Percentiles rank a stretch among this genome's conserved stretches.
These are phyloP conservation scores for Rhodotorula sp. DNA, from an alignment of 1,284 basidiomycete species.

Conservation along the genomic window DNA sequence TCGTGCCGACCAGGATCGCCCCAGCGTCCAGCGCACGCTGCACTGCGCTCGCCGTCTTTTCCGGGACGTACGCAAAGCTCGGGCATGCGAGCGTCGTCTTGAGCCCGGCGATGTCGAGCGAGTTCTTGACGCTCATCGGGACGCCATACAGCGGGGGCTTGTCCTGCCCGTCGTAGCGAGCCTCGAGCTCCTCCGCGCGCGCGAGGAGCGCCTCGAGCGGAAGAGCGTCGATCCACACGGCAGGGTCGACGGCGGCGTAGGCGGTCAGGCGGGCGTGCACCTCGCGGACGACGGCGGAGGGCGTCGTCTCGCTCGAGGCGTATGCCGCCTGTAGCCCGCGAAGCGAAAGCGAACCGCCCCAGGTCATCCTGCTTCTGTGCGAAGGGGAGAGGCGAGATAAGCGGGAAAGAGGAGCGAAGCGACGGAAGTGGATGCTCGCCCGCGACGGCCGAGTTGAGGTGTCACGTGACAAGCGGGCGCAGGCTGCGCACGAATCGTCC, in stretches of 20 bases:
- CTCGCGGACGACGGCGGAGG: not conserved
- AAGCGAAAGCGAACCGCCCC: not conserved
- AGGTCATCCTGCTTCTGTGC: not conserved
- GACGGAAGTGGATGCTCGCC: not conserved
- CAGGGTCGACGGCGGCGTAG: conserved; percentile 2
- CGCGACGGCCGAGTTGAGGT: not conserved
- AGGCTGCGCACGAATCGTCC: no score
- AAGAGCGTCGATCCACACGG: conserved; percentile 19
- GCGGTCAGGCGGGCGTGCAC: not conserved
- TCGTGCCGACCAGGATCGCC: conserved; percentile 14
- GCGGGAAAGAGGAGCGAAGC: not conserved
- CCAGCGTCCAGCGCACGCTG: conserved; percentile 9
- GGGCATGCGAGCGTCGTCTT: conserved; percentile 17
- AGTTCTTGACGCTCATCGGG: conserved; percentile 23
- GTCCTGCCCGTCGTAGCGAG: not conserved
- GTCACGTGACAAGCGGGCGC: not conserved
- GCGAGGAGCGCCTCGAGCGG: not conserved
- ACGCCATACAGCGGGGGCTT: conserved; percentile 19
- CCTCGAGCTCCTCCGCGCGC: not conserved
- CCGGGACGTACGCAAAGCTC: conserved; percentile 3
- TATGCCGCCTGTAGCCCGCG: not conserved
- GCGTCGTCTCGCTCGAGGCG: not conserved
- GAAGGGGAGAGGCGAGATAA: not conserved
- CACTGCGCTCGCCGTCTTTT: conserved; percentile 14
- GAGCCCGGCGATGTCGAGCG: conserved; percentile 6